Percentiles rank a stretch among this genome's conserved stretches.
phyloP scores from a whole-genome alignment of 2,329 filamentous ascomycete species.

The Anisogramma anomala region DNA sequence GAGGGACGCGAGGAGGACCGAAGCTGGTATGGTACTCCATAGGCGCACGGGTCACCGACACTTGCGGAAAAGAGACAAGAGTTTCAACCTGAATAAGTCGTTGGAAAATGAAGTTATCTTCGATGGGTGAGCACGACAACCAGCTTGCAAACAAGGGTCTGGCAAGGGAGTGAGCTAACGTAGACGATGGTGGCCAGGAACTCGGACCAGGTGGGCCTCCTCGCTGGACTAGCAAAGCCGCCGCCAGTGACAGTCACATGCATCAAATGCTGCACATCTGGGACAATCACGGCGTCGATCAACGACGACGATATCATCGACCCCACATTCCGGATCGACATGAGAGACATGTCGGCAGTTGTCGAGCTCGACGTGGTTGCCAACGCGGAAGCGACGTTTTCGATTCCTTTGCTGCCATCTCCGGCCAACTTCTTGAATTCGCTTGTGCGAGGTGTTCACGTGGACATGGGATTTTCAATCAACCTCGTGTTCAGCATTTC shows the following conservation, averaged over 20 bases:
- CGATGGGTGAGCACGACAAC: conserved; percentile 4
- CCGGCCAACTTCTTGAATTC: conserved; percentile 1
- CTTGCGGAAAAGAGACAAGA: not conserved
- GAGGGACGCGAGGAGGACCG: too few relatives aligned
- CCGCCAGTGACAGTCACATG: conserved; percentile 8
- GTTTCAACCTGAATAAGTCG: conserved; percentile 1
- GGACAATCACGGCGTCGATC: conserved; percentile 3
- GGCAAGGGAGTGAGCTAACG: not conserved
- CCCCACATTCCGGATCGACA: conserved; percentile 4
- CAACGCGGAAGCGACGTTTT: not conserved
- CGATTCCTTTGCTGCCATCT: conserved; percentile 1
- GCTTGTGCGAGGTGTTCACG: conserved; percentile 1
- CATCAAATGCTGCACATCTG: conserved; percentile 8
- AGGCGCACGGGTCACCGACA: too few relatives aligned
- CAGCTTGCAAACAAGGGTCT: not conserved
- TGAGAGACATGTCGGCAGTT: conserved; percentile 4
- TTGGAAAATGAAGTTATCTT: conserved; percentile 5
- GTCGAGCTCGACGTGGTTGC: conserved; percentile 4
- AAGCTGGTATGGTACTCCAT: too few relatives aligned
- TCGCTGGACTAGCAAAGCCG: conserved; percentile 1
- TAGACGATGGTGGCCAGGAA: not conserved
- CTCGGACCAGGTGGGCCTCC: not conserved
- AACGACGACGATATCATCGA: not conserved
- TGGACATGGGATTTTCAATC: conserved; percentile 4
- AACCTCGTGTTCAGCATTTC: conserved; percentile 2